These are phyloP conservation scores for Boletus fagicola DNA, from an alignment of 768 basidiomycete genomes.

Conservation along the genomic window DNA sequence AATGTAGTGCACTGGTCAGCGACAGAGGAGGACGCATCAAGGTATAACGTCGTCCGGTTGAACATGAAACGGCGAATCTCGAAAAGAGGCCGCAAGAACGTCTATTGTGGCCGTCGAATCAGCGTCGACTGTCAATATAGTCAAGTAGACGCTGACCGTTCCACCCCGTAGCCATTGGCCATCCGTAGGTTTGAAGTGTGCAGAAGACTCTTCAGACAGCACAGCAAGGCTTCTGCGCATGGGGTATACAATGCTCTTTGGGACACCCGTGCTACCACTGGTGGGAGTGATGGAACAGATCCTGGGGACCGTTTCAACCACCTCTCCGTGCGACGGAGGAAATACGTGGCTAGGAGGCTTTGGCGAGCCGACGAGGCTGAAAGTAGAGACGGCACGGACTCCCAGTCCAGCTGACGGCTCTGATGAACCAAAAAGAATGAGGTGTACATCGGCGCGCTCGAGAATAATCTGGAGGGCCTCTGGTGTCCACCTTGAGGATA, in stretches of 20 bases:
- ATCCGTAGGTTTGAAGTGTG: slow-evolving; percentile 10
- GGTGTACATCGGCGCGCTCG: slow-evolving; percentile 20
- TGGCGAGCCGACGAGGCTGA: slow-evolving; percentile 11
- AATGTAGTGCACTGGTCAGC: slow-evolving; percentile 10
- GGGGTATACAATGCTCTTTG: slow-evolving; percentile 18
- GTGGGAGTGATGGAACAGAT: slow-evolving; percentile 20
- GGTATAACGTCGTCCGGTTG: slow-evolving; percentile 14
- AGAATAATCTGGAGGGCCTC: slow-evolving; percentile 24
- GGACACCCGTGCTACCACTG: slow-evolving; percentile 26
- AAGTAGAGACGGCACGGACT: slow-evolving; percentile 21
- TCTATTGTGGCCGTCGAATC: slow-evolving; percentile 2
- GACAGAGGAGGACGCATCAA: slow-evolving; percentile 11
- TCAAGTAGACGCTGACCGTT: slow-evolving; percentile 1
- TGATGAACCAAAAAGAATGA: slow-evolving; percentile 22
- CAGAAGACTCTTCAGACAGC: slow-evolving; percentile 14
- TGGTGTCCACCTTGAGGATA: slow-evolving; percentile 26
- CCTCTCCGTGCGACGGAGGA: slow-evolving; percentile 17
- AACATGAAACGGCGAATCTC: slow-evolving; percentile 21
- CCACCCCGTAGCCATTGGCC: slow-evolving; percentile 19
- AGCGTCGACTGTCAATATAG: neutral
- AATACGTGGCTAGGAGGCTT: slow-evolving; percentile 10
- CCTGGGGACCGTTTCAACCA: slow-evolving; percentile 12
- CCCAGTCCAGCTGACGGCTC: slow-evolving; percentile 10
- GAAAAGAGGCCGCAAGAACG: slow-evolving; percentile 17
- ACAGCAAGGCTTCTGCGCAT: slow-evolving; percentile 16